phyloP scores from a whole-genome alignment of 192 early-diverging fungal genomes.

The Rhizophagus clarus region DNA sequence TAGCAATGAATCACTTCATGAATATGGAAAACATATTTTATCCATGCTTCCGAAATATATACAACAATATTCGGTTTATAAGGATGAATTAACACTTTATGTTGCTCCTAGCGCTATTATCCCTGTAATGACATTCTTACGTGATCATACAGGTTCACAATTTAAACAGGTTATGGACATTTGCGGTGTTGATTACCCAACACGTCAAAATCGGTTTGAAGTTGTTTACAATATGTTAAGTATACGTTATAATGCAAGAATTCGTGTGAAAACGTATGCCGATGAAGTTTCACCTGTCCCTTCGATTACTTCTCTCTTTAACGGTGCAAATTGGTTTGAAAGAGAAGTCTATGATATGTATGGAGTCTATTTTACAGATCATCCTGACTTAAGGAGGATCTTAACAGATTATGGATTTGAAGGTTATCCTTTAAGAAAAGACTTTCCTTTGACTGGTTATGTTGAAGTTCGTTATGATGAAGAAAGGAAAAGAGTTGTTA shows the following conservation, averaged over 20 bases:
- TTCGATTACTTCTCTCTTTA: constrained; percentile 77
- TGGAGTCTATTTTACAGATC: constrained; percentile 93
- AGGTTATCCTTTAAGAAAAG: constrained; percentile 93
- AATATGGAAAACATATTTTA: constrained; percentile 88
- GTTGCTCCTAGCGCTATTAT: constrained; percentile 80
- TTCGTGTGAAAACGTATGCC: constrained; percentile 97
- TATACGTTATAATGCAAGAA: constrained; percentile 85
- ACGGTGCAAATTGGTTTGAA: constrained; percentile 95
- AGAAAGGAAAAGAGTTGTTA: constrained; percentile 95
- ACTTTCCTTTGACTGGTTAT: constrained; percentile 99
- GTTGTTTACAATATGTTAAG: constrained; percentile 93
- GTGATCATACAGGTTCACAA: constrained; percentile 89
- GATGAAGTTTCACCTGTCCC: constrained; percentile 91
- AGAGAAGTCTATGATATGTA: constrained; percentile 99
- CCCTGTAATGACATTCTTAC: constrained; percentile 86
- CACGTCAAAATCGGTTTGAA: constrained; percentile 92
- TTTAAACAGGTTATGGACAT: constrained; percentile 92
- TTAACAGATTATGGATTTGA: constrained; percentile 99
- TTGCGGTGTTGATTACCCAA: constrained; percentile 91
- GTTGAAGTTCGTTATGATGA: constrained; percentile 99
- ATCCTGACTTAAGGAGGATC: constrained; percentile 95
- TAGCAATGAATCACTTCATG: constrained; percentile 60
- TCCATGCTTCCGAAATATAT: constrained; percentile 91
- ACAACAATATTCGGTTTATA: constrained; percentile 97
- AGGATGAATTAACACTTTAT: constrained; percentile 96